These are phyloP conservation scores for Talaromyces thailandensis DNA, from an alignment of 495 filamentous ascomycete genomes.

Conservation along the genomic window DNA sequence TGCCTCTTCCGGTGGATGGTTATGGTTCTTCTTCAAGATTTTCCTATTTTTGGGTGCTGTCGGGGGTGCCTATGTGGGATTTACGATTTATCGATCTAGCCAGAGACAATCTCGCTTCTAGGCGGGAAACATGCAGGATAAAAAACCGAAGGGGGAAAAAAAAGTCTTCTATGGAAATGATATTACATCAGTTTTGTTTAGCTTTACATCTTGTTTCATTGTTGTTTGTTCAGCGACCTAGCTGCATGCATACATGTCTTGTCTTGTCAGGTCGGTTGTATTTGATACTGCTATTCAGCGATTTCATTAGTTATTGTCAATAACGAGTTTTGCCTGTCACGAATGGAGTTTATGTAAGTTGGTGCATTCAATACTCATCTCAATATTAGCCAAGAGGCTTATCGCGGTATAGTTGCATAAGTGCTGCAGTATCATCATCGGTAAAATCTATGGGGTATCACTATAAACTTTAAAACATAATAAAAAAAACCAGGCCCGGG, in stretches of 20 bases:
- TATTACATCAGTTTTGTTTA: not conserved
- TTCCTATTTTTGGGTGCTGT: slow-evolving; percentile 63
- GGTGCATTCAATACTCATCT: not conserved
- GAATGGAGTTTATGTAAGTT: not conserved
- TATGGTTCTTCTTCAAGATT: slow-evolving; percentile 85
- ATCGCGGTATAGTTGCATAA: too few species aligned
- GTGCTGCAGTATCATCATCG: not conserved
- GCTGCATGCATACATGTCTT: not conserved
- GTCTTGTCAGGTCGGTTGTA: not conserved
- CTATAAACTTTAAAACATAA: not conserved
- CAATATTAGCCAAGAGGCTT: not conserved
- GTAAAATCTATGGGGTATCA: slow-evolving; percentile 1
- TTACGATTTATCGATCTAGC: slow-evolving; percentile 67
- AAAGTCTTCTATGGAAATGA: not conserved
- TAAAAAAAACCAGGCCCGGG: not conserved
- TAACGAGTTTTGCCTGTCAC: not conserved
- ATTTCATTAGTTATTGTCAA: not conserved
- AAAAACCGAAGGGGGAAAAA: not conserved
- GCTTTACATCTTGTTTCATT: not conserved
- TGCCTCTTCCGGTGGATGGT: slow-evolving; percentile 58
- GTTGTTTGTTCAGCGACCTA: not conserved
- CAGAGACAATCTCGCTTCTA: slow-evolving; percentile 74
- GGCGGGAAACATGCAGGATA: slow-evolving; percentile 5
- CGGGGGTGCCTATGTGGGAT: slow-evolving; percentile 74
- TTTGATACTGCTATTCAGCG: slow-evolving; percentile 9